These are phyloP conservation scores for Pseudopithomyces maydicus DNA, from an alignment of 2,329 filamentous ascomycete genomes.

Conservation along the genomic window DNA sequence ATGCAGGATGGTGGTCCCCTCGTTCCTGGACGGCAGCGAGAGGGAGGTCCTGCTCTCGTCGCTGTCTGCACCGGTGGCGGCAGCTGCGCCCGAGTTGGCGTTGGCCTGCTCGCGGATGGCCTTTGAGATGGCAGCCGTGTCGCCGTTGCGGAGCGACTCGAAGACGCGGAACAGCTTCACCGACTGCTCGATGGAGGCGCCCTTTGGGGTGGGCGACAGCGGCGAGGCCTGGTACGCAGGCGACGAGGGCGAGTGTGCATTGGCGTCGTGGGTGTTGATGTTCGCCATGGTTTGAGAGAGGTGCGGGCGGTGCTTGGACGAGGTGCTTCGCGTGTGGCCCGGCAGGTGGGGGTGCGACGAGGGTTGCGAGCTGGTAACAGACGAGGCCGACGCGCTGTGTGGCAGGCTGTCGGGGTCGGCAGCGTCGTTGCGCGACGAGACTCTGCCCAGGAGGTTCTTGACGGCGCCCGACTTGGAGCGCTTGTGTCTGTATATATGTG, in stretches of 20 bases:
- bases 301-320: conserved; percentile 33
- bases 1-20: conserved; percentile 90
- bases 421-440: conserved; percentile 41
- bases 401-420: conserved; percentile 23
- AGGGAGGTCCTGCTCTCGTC: conserved; percentile 58
- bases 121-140: conserved; percentile 87
- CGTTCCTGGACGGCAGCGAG: conserved; percentile 55
- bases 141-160: conserved; percentile 86
- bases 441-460: conserved; percentile 43
- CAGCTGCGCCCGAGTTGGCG: no score
- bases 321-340: conserved; percentile 32
- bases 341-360: conserved; percentile 18
- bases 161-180: conserved; percentile 94
- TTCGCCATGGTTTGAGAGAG: conserved; percentile 38
- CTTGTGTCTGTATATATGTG: conserved; percentile 43
- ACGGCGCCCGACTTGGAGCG: conserved; percentile 48
- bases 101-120: conserved; percentile 70
- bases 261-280: conserved; percentile 21
- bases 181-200: conserved; percentile 78
- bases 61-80: conserved; percentile 45
- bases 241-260: conserved; percentile 21
- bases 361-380: conserved; percentile 32
- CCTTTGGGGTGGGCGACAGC: conserved; percentile 38
- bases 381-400: conserved; percentile 28
- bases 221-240: conserved; percentile 25